A percentile compares a stretch with the other conserved stretches of the same genome.
phyloP scores from a whole-genome alignment of 495 filamentous ascomycete species.

The Lasiosphaeris hirsuta region DNA sequence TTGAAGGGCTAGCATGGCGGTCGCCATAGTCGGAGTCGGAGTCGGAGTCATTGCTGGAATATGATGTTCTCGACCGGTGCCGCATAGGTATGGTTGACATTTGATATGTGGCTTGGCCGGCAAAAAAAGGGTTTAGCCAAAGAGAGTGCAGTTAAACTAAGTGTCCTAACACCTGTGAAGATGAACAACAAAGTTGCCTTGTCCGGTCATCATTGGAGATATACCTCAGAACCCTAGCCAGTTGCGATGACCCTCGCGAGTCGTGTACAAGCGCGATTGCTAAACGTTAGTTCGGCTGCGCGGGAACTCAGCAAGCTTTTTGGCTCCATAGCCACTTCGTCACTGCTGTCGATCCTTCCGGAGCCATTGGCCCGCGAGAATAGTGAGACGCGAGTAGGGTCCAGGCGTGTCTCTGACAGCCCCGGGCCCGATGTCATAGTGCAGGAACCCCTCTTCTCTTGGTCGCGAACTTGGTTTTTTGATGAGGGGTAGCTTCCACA shows the following conservation, averaged over 20 bases:
- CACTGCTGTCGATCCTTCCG: constrained; percentile 9
- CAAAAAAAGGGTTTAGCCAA: no score
- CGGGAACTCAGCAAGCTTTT: constrained; percentile 11
- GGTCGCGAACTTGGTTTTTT: not conserved
- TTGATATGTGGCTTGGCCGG: not conserved
- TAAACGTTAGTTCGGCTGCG: not conserved
- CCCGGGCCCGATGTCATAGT: constrained; percentile 12
- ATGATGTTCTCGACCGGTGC: not conserved
- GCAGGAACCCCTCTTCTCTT: constrained; percentile 5
- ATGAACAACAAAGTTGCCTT: no score
- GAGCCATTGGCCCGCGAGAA: constrained; percentile 1
- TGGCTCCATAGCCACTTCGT: constrained; percentile 2
- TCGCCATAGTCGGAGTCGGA: constrained; percentile 2
- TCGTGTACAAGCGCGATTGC: not conserved
- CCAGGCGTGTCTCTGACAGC: not conserved
- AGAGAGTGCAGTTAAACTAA: no score
- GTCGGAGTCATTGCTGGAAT: not conserved
- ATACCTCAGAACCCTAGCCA: not conserved
- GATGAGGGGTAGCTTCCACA: no score
- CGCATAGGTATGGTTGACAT: not conserved
- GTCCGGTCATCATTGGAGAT: not conserved
- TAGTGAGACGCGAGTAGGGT: constrained; percentile 8
- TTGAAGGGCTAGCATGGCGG: not conserved
- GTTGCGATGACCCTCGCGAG: not conserved
- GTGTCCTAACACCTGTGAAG: no score